Conservation (phyloP, 208 protist species). For the Leishmania amazonensis region DNA sequence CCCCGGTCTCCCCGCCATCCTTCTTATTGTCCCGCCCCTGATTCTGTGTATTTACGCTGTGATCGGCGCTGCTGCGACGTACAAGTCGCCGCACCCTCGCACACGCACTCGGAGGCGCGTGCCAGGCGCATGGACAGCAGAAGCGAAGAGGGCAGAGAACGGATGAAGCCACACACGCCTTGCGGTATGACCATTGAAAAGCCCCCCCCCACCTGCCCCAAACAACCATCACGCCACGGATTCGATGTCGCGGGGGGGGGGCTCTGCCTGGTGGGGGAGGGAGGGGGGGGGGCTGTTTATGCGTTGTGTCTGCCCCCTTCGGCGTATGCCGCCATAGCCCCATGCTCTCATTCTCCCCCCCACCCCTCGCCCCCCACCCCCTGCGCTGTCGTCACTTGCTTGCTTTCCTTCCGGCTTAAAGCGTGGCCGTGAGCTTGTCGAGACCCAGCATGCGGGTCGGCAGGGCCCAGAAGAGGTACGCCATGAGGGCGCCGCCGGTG, state of each 20-base stretch:
- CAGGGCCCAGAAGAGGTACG: constrained; percentile 87
- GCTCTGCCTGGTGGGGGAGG: not conserved
- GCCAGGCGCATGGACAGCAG: not conserved
- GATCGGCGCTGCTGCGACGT: not conserved
- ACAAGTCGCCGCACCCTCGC: not conserved
- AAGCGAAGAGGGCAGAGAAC: not conserved
- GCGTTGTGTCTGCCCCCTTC: not conserved
- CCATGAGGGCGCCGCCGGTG: constrained; percentile 86
- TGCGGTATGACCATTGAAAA: not conserved
- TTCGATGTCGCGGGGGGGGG: not conserved
- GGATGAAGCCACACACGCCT: not conserved
- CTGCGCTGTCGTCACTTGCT: not conserved
- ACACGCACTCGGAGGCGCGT: not conserved
- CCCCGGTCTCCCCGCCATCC: not conserved
- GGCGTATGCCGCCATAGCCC: not conserved
- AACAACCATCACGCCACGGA: not conserved
- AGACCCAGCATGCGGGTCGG: constrained; percentile 84
- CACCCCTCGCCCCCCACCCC: not conserved
- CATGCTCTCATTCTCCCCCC: not conserved
- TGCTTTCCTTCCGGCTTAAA: constrained; percentile 30
- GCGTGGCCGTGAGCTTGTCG: constrained; percentile 82
- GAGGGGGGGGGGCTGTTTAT: not conserved
- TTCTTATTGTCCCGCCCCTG: not conserved
- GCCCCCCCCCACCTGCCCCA: not conserved
- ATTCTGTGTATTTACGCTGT: not conserved